These are phyloP conservation scores for Globisporangium recalcitrans DNA, from an alignment of 352 stramenopile species.

Conservation along the genomic window DNA sequence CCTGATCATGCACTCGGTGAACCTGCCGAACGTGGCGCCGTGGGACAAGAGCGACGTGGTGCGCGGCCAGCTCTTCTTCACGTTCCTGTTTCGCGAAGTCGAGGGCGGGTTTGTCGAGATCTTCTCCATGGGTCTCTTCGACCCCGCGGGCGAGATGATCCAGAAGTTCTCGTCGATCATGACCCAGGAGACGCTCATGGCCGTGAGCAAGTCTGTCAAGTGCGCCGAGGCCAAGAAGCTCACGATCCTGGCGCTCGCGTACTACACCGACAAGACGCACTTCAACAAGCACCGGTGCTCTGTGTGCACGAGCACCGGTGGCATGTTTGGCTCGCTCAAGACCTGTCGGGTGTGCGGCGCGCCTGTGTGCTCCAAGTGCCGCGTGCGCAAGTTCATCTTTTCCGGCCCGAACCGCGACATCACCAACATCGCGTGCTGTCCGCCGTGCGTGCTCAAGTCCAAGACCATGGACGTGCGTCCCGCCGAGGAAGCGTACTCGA, in stretches of 20 bases:
- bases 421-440: slow-evolving; percentile 11
- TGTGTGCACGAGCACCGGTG: slow-evolving; percentile 5
- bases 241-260: slow-evolving; percentile 29
- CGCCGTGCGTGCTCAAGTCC: slow-evolving; percentile 14
- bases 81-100: slow-evolving; percentile 28
- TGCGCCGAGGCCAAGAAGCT: slow-evolving; percentile 52
- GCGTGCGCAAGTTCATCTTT: slow-evolving; percentile 12
- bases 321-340: slow-evolving; percentile 5
- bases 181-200: slow-evolving; percentile 30
- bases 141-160: slow-evolving; percentile 33
- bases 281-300: slow-evolving; percentile 11
- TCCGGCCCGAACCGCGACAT: slow-evolving; percentile 2
- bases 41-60: slow-evolving; percentile 27
- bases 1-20: slow-evolving; percentile 37
- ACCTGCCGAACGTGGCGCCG: slow-evolving; percentile 29
- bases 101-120: slow-evolving; percentile 36
- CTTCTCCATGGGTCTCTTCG: slow-evolving; percentile 35
- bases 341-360: slow-evolving; percentile 7
- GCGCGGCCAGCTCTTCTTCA: slow-evolving; percentile 29
- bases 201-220: slow-evolving; percentile 20
- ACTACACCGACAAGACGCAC: slow-evolving; percentile 3
- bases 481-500: slow-evolving; percentile 14
- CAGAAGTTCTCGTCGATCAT: slow-evolving; percentile 19
- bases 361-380: slow-evolving; percentile 7
- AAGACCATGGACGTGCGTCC: slow-evolving; percentile 16